Conservation (phyloP, 192 early-diverging fungal species). For the Borealophlyctis nickersoniae region DNA sequence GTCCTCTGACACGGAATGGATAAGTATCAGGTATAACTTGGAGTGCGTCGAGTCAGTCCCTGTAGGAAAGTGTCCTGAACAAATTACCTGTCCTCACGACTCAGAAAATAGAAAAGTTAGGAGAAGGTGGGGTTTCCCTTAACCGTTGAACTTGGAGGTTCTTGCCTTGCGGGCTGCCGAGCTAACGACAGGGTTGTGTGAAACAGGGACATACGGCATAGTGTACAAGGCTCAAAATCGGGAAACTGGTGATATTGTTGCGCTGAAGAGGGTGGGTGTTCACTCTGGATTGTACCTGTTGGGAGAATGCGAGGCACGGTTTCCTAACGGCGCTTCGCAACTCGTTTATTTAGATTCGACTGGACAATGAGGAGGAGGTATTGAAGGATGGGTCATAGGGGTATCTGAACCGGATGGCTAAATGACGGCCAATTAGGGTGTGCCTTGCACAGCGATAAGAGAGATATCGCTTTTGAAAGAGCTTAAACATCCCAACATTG, state of each 20-base stretch:
- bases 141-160: constrained; percentile 4
- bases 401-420: constrained; percentile 23
- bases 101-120: constrained; percentile 99
- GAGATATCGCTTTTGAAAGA: constrained; percentile 80
- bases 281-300: too few relatives aligned
- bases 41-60: not conserved
- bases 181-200: not conserved
- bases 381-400: constrained; percentile 11
- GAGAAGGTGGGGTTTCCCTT: constrained; percentile 67
- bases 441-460: constrained; percentile 68
- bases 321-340: constrained; percentile 37
- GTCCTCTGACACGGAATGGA: constrained; percentile 5
- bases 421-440: constrained; percentile 23
- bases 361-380: constrained; percentile 50
- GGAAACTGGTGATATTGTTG: constrained; percentile 93
- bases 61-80: not conserved
- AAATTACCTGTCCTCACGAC: not conserved
- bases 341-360: constrained; percentile 33
- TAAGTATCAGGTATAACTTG: constrained; percentile 23
- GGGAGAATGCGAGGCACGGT: constrained; percentile 28
- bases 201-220: constrained; percentile 80
- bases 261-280: constrained; percentile 80
- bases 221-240: constrained; percentile 99
- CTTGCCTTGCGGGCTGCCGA: not conserved
- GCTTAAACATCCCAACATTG: constrained; percentile 71